Evolutionary conservation across 129 eudicot genomes (phyloP).

Genomic region (Centaurea solstitialis): DNA sequence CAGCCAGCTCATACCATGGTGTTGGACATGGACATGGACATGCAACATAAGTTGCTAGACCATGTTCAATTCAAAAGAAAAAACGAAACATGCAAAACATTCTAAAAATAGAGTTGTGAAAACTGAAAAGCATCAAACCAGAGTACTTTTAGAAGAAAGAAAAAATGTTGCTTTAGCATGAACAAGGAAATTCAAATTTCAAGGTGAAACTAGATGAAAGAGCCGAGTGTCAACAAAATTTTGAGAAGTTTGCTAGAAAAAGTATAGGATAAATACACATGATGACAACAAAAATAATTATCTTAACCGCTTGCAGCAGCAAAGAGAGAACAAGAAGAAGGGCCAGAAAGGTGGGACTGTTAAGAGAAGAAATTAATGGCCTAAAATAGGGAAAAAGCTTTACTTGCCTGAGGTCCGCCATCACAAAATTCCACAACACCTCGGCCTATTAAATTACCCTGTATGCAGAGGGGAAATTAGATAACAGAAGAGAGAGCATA

Average conservation of each 20-base stretch:
- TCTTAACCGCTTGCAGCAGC: neutral
- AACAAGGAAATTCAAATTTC: no score
- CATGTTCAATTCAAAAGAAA: no score
- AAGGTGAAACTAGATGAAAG: no score
- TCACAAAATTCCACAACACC: constrained; percentile 90
- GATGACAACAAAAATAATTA: neutral
- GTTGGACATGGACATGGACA: neutral
- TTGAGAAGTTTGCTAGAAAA: no score
- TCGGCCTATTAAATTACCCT: constrained; percentile 97
- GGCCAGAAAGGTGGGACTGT: neutral
- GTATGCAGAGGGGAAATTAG: constrained; percentile 21
- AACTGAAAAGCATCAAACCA: no score
- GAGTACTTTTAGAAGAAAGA: no score
- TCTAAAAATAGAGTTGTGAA: no score
- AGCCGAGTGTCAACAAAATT: no score
- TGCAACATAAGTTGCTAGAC: neutral
- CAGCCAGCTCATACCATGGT: neutral
- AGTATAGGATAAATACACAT: neutral
- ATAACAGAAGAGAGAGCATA: neutral
- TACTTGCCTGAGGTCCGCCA: constrained; percentile 82
- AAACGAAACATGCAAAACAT: no score
- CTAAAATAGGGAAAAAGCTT: constrained; percentile 3
- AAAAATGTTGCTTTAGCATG: no score
- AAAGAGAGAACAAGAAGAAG: neutral
- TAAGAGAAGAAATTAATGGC: neutral